Percentiles rank a stretch among this genome's conserved stretches.
phyloP scores from a whole-genome alignment of 352 stramenopile species.

The Globisporangium sylvaticum region DNA sequence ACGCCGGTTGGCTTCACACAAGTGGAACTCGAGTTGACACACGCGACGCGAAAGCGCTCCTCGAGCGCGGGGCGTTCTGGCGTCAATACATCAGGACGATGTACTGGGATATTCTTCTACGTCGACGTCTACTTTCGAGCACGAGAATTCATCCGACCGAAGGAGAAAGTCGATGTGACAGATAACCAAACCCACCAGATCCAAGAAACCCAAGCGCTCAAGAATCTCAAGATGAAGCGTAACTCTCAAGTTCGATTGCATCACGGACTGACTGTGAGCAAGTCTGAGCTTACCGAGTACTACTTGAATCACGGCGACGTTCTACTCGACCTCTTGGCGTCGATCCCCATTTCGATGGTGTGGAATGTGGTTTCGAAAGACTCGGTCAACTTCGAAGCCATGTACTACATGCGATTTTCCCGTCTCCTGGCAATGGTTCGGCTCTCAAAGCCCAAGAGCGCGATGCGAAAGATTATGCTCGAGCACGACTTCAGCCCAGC shows the following conservation, averaged over 20 bases:
- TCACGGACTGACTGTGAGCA: not conserved
- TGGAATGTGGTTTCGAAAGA: constrained; percentile 21
- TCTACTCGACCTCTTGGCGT: constrained; percentile 13
- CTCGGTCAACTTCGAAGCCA: constrained; percentile 8
- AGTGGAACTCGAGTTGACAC: constrained; percentile 8
- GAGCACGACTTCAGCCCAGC: constrained; percentile 22
- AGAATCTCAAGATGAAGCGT: not conserved
- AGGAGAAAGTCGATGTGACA: not conserved
- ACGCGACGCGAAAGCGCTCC: constrained; percentile 9
- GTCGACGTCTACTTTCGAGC: constrained; percentile 20
- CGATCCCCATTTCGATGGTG: constrained; percentile 20
- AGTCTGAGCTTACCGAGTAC: constrained; percentile 3
- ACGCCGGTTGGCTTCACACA: constrained; percentile 16
- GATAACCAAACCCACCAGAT: not conserved
- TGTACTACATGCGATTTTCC: constrained; percentile 21
- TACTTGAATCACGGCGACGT: constrained; percentile 18
- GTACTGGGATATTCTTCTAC: constrained; percentile 28
- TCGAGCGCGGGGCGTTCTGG: constrained; percentile 14
- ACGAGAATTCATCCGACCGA: constrained; percentile 14
- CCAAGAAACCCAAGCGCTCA: not conserved
- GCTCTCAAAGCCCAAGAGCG: constrained; percentile 15
- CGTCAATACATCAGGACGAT: constrained; percentile 24
- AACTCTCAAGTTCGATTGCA: not conserved
- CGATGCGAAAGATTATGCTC: constrained; percentile 29
- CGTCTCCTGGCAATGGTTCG: constrained; percentile 18